Evolutionary conservation across 73 alveolate genomes (phyloP).

Genomic region (Paramecium biaurelia): DNA sequence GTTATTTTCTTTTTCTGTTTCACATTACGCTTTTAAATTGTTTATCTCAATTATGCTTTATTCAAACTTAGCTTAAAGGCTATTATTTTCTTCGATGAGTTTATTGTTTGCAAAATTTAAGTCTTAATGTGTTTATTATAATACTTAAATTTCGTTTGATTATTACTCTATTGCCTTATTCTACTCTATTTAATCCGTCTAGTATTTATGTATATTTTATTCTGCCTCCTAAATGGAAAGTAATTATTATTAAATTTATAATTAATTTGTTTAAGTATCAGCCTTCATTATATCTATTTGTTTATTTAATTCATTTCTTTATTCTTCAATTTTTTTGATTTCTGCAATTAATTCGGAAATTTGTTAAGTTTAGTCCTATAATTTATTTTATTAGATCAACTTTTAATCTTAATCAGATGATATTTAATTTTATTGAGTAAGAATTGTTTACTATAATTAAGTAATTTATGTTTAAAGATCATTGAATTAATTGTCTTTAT

Average conservation of each 20-base stretch:
- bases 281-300: background rate
- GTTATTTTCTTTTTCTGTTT: background rate
- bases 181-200: background rate
- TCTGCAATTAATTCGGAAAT: background rate
- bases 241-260: too few species aligned
- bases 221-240: background rate
- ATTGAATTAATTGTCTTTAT: background rate
- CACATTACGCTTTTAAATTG: background rate
- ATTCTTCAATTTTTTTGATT: background rate
- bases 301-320: background rate
- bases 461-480: background rate
- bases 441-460: too few species aligned
- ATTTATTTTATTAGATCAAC: background rate
- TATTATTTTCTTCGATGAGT: background rate
- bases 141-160: background rate
- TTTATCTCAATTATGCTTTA: background rate
- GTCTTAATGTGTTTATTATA: background rate
- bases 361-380: background rate
- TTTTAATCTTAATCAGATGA: background rate
- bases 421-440: too few species aligned
- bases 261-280: background rate
- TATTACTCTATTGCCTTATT: background rate
- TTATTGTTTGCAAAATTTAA: background rate
- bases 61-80: background rate
- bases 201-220: too few species aligned